phyloP scores from a whole-genome alignment of 169 alveolate genomes.

The Theileria equi region DNA sequence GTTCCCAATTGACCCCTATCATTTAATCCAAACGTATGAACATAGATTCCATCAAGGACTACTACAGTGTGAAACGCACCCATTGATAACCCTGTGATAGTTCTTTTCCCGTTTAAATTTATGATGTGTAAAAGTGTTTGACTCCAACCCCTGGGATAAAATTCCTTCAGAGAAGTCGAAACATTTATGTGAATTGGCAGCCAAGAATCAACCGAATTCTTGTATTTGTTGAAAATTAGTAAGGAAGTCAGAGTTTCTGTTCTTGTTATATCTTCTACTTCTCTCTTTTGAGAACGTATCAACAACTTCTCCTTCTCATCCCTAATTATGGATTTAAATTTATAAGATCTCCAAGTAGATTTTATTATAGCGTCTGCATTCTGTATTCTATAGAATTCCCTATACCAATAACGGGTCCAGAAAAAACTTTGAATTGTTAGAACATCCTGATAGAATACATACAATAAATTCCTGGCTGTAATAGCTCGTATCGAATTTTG shows the following conservation, averaged over 20 bases:
- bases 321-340: not conserved
- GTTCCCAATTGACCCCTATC: slow-evolving; percentile 16
- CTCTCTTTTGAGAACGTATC: not conserved
- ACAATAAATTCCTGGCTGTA: not conserved
- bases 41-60: slow-evolving; percentile 25
- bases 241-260: slow-evolving; percentile 12
- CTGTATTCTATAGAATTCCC: slow-evolving; percentile 9
- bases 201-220: not conserved
- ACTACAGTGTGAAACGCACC: slow-evolving; percentile 19
- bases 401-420: slow-evolving; percentile 26
- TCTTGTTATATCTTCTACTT: slow-evolving; percentile 14
- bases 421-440: slow-evolving; percentile 7
- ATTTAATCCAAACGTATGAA: slow-evolving; percentile 37
- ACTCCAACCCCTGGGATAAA: slow-evolving; percentile 60
- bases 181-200: slow-evolving; percentile 56
- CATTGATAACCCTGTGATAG: slow-evolving; percentile 11
- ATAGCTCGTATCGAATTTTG: slow-evolving; percentile 4
- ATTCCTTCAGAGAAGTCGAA: slow-evolving; percentile 25
- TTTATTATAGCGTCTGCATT: slow-evolving; percentile 9
- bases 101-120: slow-evolving; percentile 4
- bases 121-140: slow-evolving; percentile 3
- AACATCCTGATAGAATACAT: slow-evolving; percentile 2
- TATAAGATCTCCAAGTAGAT: slow-evolving; percentile 5
- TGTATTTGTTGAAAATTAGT: not conserved
- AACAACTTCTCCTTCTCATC: slow-evolving; percentile 15